phyloP scores from a whole-genome alignment of 257 asterid genomes.

The Nicotiana obtusifolia region DNA sequence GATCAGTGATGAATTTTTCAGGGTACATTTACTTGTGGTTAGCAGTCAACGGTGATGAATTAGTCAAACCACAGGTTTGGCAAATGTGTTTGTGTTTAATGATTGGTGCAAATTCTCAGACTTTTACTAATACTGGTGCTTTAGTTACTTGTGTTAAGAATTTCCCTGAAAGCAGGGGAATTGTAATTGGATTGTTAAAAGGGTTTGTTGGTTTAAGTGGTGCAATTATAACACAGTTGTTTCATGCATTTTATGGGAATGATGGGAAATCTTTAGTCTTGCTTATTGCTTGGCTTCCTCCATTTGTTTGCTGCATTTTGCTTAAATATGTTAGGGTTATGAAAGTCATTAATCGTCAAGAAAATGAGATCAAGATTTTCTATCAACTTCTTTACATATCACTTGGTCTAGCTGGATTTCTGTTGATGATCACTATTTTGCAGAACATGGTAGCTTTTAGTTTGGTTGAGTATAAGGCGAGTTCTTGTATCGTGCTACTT shows the following conservation, averaged over 20 bases:
- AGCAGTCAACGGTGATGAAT: constrained; percentile 41
- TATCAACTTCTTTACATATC: constrained; percentile 28
- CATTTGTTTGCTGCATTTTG: constrained; percentile 21
- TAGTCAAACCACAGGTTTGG: constrained; percentile 53
- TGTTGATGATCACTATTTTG: constrained; percentile 23
- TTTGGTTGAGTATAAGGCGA: constrained; percentile 9
- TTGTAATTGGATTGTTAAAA: constrained; percentile 28
- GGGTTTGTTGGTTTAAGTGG: constrained; percentile 40
- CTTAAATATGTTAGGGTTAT: constrained; percentile 30
- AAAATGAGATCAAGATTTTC: constrained; percentile 24
- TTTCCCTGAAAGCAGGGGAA: constrained; percentile 53
- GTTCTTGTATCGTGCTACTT: constrained; percentile 9
- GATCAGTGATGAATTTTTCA: constrained; percentile 56
- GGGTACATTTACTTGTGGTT: constrained; percentile 83
- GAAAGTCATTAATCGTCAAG: constrained; percentile 14
- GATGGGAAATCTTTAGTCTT: constrained; percentile 22
- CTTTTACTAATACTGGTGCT: constrained; percentile 79
- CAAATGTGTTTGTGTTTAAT: constrained; percentile 71
- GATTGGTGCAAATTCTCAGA: constrained; percentile 73
- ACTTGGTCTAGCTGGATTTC: constrained; percentile 30
- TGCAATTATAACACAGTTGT: constrained; percentile 32
- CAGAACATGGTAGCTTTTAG: constrained; percentile 7
- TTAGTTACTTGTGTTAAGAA: constrained; percentile 70
- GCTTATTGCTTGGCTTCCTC: constrained; percentile 31
- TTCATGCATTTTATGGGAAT: constrained; percentile 18